Evolutionary conservation across 2,329 filamentous ascomycete genomes (phyloP).

Genomic region (Alternaria brassicicola): DNA sequence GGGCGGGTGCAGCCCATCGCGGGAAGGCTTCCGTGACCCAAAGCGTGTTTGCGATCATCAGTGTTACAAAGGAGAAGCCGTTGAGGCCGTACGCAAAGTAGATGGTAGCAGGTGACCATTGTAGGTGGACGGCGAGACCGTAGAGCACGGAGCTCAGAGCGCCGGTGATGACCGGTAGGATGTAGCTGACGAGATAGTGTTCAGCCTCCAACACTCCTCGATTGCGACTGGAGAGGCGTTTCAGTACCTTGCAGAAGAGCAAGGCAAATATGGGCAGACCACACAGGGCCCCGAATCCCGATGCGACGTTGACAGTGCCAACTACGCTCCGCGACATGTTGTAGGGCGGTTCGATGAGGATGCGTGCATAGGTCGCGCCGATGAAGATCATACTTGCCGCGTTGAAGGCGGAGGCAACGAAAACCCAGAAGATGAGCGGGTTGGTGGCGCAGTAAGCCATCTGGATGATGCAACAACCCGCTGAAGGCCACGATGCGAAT

Average conservation of each 20-base stretch:
- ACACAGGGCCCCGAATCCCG: slow-evolving; percentile 27
- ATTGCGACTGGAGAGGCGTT: slow-evolving; percentile 31
- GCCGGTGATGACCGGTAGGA: slow-evolving; percentile 34
- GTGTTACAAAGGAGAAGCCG: slow-evolving; percentile 32
- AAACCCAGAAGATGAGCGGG: slow-evolving; percentile 43
- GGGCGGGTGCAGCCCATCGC: slow-evolving; percentile 40
- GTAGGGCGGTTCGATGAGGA: slow-evolving; percentile 33
- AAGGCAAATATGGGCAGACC: slow-evolving; percentile 20
- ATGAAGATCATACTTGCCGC: slow-evolving; percentile 42
- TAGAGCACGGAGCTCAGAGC: slow-evolving; percentile 32
- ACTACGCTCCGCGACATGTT: slow-evolving; percentile 22
- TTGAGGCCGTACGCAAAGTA: slow-evolving; percentile 40
- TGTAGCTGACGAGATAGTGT: slow-evolving; percentile 39
- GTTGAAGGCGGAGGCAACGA: slow-evolving; percentile 32
- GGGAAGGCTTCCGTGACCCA: slow-evolving; percentile 45
- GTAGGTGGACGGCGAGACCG: slow-evolving; percentile 28
- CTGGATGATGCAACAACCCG: slow-evolving; percentile 33
- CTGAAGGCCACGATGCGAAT: slow-evolving; percentile 34
- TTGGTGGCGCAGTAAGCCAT: slow-evolving; percentile 38
- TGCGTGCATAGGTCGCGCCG: slow-evolving; percentile 29
- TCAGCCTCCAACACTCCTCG: slow-evolving; percentile 40
- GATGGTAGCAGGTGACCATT: slow-evolving; percentile 21
- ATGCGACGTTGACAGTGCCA: slow-evolving; percentile 27
- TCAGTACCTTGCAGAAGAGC: slow-evolving; percentile 20
- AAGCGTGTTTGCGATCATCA: slow-evolving; percentile 35